These are phyloP conservation scores for Hypericum perforatum DNA, from an alignment of 345 rosid genomes.

Conservation along the genomic window DNA sequence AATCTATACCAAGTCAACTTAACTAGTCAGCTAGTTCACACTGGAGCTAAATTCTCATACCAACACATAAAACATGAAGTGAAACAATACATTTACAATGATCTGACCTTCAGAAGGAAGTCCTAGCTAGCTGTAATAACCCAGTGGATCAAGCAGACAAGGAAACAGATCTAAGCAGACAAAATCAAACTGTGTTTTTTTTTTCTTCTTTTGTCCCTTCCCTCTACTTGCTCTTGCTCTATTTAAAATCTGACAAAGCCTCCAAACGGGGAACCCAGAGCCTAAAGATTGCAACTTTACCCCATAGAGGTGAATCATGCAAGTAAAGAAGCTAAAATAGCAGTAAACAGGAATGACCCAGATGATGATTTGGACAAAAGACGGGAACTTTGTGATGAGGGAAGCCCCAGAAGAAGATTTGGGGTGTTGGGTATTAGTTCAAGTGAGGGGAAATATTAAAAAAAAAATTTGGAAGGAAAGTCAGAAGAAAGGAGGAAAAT, in stretches of 20 bases:
- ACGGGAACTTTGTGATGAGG: background rate
- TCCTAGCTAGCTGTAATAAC: conserved; percentile 25
- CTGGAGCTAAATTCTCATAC: conserved; percentile 11
- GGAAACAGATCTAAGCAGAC: conserved; percentile 57
- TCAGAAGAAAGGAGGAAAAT: background rate
- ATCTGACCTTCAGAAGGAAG: conserved; percentile 54
- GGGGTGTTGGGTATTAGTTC: conserved; percentile 5
- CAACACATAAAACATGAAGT: background rate
- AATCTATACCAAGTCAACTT: conserved; percentile 3
- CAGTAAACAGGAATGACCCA: background rate
- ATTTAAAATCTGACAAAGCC: conserved; percentile 56
- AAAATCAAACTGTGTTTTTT: conserved; percentile 29
- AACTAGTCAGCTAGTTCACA: conserved; percentile 4
- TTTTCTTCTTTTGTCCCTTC: too few species aligned
- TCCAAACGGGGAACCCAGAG: conserved; percentile 33
- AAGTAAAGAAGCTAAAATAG: conserved; percentile 9
- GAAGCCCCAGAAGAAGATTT: conserved; percentile 7
- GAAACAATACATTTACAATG: conserved; percentile 21
- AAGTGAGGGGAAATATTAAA: background rate
- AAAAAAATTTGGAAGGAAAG: background rate
- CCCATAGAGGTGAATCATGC: conserved; percentile 40
- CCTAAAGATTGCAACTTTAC: conserved; percentile 25
- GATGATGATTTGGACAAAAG: background rate
- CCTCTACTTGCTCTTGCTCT: too few species aligned
- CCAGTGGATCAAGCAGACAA: conserved; percentile 50